Conservation (phyloP, 2,329 filamentous ascomycete species). For the Trichoderma sp. region DNA sequence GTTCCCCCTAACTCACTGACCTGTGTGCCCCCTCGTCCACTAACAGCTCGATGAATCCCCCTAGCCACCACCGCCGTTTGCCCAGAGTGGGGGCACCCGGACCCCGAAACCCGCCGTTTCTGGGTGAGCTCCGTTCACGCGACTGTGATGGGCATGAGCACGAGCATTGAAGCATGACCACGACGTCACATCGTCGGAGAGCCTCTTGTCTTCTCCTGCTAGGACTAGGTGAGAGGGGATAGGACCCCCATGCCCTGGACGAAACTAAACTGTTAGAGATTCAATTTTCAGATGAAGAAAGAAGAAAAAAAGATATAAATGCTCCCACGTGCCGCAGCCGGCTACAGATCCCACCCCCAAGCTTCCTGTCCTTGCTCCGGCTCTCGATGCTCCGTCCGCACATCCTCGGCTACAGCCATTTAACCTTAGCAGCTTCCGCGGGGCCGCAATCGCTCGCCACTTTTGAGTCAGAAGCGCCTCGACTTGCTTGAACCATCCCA, state of each 20-base stretch:
- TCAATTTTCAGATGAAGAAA: neutral
- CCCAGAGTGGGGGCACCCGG: neutral
- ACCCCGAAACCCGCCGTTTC: neutral
- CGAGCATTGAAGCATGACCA: neutral
- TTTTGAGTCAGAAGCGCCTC: conserved; percentile 27
- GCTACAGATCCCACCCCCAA: neutral
- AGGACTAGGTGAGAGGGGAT: too few relatives aligned
- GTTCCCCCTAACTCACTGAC: neutral
- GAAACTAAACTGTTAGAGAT: too few relatives aligned
- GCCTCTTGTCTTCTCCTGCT: neutral
- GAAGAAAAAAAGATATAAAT: neutral
- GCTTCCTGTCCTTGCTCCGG: neutral
- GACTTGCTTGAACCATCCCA: neutral
- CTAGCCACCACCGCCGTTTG: neutral
- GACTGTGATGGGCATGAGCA: neutral
- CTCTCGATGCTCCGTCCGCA: neutral
- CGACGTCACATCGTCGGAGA: neutral
- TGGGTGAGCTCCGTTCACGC: neutral
- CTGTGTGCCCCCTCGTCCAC: neutral
- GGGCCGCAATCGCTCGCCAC: conserved; percentile 26
- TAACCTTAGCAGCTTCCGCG: conserved; percentile 24
- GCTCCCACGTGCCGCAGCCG: neutral
- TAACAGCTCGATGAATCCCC: neutral
- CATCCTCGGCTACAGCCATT: conserved; percentile 23
- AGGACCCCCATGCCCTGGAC: too few relatives aligned